Conservation (phyloP, 164 flowering plant genomes). For the Berberis vulgaris region DNA sequence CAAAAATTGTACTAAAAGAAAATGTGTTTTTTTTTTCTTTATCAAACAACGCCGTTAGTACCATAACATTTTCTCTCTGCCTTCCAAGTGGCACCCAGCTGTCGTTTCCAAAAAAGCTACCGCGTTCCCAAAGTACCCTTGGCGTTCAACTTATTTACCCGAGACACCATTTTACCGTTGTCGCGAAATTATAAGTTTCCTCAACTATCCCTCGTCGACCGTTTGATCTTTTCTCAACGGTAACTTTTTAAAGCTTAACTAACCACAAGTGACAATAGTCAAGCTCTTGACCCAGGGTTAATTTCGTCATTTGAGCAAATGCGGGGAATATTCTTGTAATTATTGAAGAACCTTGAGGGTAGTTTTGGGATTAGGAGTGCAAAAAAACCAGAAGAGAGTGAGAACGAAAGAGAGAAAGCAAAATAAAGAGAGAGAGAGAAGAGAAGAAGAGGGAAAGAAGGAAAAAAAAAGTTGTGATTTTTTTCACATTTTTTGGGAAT, state of each 20-base stretch:
- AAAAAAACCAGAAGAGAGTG: neutral
- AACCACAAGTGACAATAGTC: neutral
- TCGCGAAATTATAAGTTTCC: neutral
- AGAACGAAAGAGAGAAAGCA: neutral
- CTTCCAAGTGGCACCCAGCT: no score
- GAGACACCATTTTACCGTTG: neutral
- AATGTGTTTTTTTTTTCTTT: no score
- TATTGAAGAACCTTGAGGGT: neutral
- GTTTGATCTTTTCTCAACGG: neutral
- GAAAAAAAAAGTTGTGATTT: neutral
- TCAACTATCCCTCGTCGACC: neutral
- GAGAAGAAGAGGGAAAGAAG: neutral
- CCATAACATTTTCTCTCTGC: no score
- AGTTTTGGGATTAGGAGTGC: neutral
- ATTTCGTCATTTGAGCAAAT: neutral
- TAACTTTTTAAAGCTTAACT: neutral
- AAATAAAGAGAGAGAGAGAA: neutral
- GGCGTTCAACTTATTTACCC: no score
- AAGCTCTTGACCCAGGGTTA: neutral
- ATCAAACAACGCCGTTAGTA: no score
- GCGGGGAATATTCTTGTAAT: neutral
- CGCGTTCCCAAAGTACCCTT: no score
- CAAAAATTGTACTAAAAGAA: no score
- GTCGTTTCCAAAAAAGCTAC: no score
- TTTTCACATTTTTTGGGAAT: neutral